Evolutionary conservation across 106 monocot genomes (phyloP).

Genomic region (Phalaenopsis equestris): DNA sequence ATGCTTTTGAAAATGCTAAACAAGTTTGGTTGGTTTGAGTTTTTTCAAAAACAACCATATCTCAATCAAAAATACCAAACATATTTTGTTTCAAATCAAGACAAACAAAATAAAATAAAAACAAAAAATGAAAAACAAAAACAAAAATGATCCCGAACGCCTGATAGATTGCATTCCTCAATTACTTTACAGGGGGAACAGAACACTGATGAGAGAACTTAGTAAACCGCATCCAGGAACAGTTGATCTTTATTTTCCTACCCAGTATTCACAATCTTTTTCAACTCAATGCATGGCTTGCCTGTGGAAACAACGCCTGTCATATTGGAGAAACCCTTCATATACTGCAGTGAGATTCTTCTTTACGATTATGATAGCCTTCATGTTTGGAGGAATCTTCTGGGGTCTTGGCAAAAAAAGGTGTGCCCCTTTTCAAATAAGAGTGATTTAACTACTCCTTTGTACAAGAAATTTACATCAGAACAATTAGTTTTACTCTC

Average conservation of each 20-base stretch:
- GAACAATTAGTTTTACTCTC: no score
- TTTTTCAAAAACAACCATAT: no score
- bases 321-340: constrained; percentile 33
- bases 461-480: background rate
- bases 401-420: constrained; percentile 21
- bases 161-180: no score
- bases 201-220: constrained; percentile 15
- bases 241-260: constrained; percentile 19
- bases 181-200: constrained; percentile 16
- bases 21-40: no score
- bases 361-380: constrained; percentile 17
- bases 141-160: no score
- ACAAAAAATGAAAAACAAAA: no score
- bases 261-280: constrained; percentile 13
- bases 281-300: constrained; percentile 21
- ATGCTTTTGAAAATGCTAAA: no score
- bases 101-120: no score
- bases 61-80: no score
- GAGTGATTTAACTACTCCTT: background rate
- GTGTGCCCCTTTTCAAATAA: background rate
- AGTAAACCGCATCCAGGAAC: constrained; percentile 14
- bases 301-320: constrained; percentile 26
- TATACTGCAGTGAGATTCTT: constrained; percentile 22
- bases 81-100: no score
- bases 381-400: constrained; percentile 27